These are phyloP conservation scores for Saccharomycopsis babjevae DNA, from an alignment of 805 yeast species.

Conservation along the genomic window DNA sequence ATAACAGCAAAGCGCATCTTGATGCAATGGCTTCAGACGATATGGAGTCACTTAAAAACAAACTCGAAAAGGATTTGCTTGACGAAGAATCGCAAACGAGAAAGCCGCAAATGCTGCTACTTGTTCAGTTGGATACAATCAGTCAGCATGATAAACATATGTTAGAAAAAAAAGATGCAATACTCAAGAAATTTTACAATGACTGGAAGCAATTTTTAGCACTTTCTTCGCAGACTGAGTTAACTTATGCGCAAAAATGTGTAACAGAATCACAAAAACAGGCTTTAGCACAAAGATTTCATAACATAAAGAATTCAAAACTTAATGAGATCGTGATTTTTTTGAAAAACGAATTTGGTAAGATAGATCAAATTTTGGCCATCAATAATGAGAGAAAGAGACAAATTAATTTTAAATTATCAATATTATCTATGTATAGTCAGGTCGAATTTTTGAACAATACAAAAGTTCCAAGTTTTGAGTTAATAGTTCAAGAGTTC, in stretches of 20 bases:
- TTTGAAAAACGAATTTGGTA: too few relatives aligned
- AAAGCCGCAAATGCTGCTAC: neutral
- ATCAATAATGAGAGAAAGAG: neutral
- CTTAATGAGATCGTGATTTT: too few relatives aligned
- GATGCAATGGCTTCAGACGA: neutral
- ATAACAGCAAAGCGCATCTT: too few relatives aligned
- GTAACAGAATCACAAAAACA: neutral
- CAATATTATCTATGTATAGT: neutral
- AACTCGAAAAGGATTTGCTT: neutral
- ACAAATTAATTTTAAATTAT: neutral
- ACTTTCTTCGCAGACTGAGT: neutral
- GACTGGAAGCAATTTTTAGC: neutral
- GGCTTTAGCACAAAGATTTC: neutral
- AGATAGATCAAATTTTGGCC: neutral
- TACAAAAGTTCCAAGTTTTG: neutral
- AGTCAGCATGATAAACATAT: neutral
- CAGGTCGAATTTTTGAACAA: neutral
- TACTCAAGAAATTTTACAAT: neutral
- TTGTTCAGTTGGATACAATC: neutral
- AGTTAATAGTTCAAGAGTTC: neutral
- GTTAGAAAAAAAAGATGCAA: neutral
- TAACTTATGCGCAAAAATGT: neutral
- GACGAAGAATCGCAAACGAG: neutral
- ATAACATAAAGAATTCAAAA: neutral
- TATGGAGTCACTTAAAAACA: neutral